phyloP scores from a whole-genome alignment of 2,329 filamentous ascomycete genomes.

The Sclerotinia spermophila region DNA sequence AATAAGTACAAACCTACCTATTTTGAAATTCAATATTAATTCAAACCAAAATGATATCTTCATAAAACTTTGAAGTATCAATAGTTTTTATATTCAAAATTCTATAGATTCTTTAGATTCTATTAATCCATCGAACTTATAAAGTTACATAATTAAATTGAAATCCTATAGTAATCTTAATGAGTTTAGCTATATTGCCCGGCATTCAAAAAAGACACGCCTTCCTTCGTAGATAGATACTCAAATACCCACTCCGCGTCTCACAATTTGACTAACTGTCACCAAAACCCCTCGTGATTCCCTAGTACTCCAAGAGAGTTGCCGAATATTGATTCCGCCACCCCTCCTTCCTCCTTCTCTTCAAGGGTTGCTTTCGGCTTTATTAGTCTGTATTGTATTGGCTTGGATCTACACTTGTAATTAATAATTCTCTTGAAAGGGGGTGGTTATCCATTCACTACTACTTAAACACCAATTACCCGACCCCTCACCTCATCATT shows the following conservation, averaged over 20 bases:
- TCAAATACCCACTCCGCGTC: neutral
- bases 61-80: no score
- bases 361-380: neutral
- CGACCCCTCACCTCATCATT: neutral
- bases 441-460: neutral
- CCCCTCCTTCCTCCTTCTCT: neutral
- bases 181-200: no score
- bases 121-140: no score
- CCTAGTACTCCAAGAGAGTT: neutral
- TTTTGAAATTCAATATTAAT: no score
- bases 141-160: no score
- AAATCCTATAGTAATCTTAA: no score
- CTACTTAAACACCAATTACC: conserved; percentile 12
- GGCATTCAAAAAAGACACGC: no score
- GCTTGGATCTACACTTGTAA: neutral
- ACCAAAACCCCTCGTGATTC: neutral
- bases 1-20: no score
- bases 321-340: neutral
- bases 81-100: no score
- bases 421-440: neutral
- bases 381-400: neutral
- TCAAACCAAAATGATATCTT: no score
- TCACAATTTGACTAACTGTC: neutral
- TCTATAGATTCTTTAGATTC: no score
- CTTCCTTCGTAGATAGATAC: no score